Base-by-base conservation (phyloP, 805 yeast species). In the Candida mattraensis region DNA sequence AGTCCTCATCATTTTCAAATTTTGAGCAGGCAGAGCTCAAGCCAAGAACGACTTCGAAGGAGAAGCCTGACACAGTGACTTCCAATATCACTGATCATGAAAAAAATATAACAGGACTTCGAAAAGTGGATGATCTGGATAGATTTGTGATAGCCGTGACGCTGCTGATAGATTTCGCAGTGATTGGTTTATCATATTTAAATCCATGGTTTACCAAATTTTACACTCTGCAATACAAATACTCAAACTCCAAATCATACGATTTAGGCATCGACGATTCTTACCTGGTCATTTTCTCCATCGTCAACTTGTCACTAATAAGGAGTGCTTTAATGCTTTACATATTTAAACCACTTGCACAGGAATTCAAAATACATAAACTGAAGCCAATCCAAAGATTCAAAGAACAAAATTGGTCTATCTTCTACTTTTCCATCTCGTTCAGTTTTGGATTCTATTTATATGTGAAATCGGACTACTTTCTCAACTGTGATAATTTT, bases 381-480 rank as follows among this genome's bases (percentile, higher is more conserved):
- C 58, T 56, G 11, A 80, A 78, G 49, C 74, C 82, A 0, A 64
- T 69, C 15, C 74, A 74, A 37, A 72, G 96, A 39, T 87, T 85
- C 54, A 83, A 87, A 38, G 96, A 87, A 61, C 96, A 87, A 66
- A 80, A 87, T 33, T 88, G 96, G 96, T 67, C 76, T 21, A 56
- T 76, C 12, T 50, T 75, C 5, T 85, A 83, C 56, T 85, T 78
- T 63, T 47, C 72, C 5, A 47, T 62, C 8, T 72, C 85, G 7
- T 79, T 80, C 55, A 29, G 56, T 1, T 63, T 64, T 39, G 96
- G 95, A 0, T 61, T 74, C 39, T 67, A 67, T 40, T 60, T 87
- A 12, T 80, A 83, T 51, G 61, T 57, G 40, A 41, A 69, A 30
- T 76, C 88, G 3, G 72, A 75, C 1, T 85, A 86, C 63, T 80